A percentile compares a stretch with the other conserved stretches of the same genome.
Conservation (phyloP, 371 early-diverging fungal genomes). For the Smittium mucronatum region DNA sequence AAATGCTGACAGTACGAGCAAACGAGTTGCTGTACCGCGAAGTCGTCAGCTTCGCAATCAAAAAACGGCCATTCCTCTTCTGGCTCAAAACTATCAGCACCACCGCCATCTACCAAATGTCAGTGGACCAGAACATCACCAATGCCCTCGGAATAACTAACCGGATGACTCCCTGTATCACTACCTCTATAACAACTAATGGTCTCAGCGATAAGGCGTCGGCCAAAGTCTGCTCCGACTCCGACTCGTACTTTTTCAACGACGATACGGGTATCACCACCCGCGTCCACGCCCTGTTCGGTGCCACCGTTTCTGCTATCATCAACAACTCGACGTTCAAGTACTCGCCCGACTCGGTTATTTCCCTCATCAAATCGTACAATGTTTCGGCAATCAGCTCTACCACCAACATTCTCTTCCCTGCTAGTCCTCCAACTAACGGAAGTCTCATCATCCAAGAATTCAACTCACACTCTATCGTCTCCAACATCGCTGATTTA, state of each 20-base stretch:
- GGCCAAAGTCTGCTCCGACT: constrained; percentile 8
- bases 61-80: neutral
- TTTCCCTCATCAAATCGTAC: neutral
- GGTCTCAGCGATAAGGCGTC: neutral
- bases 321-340: constrained; percentile 8
- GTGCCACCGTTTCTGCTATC: constrained; percentile 11
- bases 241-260: constrained; percentile 13
- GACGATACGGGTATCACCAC: constrained; percentile 13
- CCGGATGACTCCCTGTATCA: neutral
- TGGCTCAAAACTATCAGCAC: constrained; percentile 1
- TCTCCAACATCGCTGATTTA: neutral
- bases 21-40: neutral
- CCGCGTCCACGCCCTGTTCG: constrained; percentile 14
- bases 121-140: neutral
- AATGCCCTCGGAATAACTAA: neutral
- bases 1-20: neutral
- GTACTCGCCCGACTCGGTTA: neutral
- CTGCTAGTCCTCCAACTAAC: neutral
- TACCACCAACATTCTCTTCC: neutral
- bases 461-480: neutral
- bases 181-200: neutral
- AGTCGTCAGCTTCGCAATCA: neutral
- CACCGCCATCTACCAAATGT: constrained; percentile 1
- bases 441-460: neutral
- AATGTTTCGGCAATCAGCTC: neutral